A percentile compares a stretch with the other conserved stretches of the same genome.
These are phyloP conservation scores for Pharus latifolius DNA, from an alignment of 176 grass and related monocot genomes.

Conservation along the genomic window DNA sequence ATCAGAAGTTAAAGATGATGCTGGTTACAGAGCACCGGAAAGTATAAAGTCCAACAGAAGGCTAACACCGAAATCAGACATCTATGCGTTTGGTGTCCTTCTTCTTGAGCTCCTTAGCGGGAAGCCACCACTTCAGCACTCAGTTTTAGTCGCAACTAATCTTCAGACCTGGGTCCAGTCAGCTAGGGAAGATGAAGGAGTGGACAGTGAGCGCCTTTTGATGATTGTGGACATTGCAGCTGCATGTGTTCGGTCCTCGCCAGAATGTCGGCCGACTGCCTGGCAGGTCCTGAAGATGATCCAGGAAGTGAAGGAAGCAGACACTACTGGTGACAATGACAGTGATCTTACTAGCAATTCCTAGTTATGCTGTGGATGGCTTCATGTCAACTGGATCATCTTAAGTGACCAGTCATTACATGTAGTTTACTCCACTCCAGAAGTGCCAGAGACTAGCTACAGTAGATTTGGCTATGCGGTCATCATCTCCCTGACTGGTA, in stretches of 20 bases:
- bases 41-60: conserved; percentile 56
- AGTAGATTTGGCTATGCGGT: background rate
- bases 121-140: conserved; percentile 60
- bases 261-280: conserved; percentile 69
- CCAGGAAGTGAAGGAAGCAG: conserved; percentile 93
- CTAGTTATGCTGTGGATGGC: conserved; percentile 20
- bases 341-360: conserved; percentile 66
- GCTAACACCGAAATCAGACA: conserved; percentile 74
- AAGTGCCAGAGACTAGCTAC: background rate
- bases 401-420: background rate
- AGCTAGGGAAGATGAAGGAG: conserved; percentile 54
- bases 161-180: conserved; percentile 57
- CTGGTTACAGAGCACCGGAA: conserved; percentile 70
- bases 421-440: background rate
- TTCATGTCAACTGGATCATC: background rate
- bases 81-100: conserved; percentile 79
- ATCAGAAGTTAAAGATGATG: conserved; percentile 45
- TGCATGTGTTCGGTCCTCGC: conserved; percentile 51
- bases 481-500: conserved; percentile 22
- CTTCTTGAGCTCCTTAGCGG: conserved; percentile 80
- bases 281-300: conserved; percentile 99
- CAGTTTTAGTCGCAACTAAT: conserved; percentile 44
- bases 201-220: conserved; percentile 50
- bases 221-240: conserved; percentile 79
- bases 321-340: conserved; percentile 57